Conservation (phyloP, 1,284 basidiomycete species). For the Trichosporon sp. region DNA sequence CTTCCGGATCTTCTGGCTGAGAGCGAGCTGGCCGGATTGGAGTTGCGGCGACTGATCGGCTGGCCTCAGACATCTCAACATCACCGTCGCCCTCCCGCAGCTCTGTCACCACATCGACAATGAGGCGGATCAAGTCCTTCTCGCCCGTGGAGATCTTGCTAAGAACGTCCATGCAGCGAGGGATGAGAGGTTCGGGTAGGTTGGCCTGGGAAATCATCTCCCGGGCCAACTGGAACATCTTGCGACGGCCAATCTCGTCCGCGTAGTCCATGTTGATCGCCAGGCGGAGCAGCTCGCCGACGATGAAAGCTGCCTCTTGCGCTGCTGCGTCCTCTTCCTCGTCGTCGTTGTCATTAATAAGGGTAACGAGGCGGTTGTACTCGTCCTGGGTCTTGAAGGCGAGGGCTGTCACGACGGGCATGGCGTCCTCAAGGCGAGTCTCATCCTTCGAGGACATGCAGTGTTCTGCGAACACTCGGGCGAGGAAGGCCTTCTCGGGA, state of each 20-base stretch:
- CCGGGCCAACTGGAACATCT: slow-evolving; percentile 86
- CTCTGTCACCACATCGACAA: slow-evolving; percentile 91
- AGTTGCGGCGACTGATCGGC: slow-evolving; percentile 5
- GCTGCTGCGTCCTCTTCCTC: slow-evolving; percentile 62
- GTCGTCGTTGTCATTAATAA: slow-evolving; percentile 59
- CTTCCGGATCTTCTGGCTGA: slow-evolving; percentile 43
- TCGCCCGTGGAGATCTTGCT: slow-evolving; percentile 81
- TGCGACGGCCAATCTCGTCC: slow-evolving; percentile 91
- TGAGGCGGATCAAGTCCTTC: slow-evolving; percentile 86
- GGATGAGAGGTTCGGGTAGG: slow-evolving; percentile 76
- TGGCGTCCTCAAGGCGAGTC: slow-evolving; percentile 68
- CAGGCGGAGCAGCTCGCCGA: slow-evolving; percentile 78
- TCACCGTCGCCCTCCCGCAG: slow-evolving; percentile 65
- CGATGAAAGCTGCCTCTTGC: slow-evolving; percentile 65
- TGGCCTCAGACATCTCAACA: slow-evolving; percentile 37
- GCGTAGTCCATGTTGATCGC: slow-evolving; percentile 85
- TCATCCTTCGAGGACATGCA: slow-evolving; percentile 70
- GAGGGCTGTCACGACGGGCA: slow-evolving; percentile 87
- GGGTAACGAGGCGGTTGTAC: slow-evolving; percentile 69
- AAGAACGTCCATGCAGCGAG: slow-evolving; percentile 82
- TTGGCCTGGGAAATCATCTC: slow-evolving; percentile 81
- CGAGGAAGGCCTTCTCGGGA: slow-evolving; percentile 80
- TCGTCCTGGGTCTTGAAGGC: slow-evolving; percentile 81
- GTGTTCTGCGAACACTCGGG: slow-evolving; percentile 80
- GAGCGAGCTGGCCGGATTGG: slow-evolving; percentile 17